Conservation (phyloP, 108 stramenopile species). For the Poteriospumella lacustris region DNA sequence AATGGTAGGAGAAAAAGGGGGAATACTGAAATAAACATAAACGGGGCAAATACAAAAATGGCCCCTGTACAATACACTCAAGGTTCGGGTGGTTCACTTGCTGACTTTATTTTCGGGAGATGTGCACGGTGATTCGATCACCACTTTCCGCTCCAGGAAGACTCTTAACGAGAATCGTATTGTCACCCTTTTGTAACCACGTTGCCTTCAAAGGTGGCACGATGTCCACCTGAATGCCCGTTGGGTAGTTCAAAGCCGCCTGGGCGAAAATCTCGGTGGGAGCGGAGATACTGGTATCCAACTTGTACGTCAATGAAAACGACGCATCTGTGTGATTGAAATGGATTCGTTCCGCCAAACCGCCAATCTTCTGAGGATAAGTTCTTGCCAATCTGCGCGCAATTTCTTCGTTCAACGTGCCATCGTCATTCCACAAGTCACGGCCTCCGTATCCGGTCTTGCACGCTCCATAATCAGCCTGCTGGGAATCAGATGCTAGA, state of each 20-base stretch:
- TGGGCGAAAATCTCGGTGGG: slow-evolving; percentile 1
- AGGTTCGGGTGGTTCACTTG: too few species aligned
- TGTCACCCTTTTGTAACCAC: too few species aligned
- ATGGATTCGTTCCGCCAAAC: neutral
- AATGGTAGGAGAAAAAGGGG: too few species aligned
- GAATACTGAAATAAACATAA: too few species aligned
- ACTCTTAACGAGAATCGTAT: too few species aligned
- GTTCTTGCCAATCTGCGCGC: neutral
- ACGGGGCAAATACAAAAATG: too few species aligned
- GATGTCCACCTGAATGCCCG: neutral
- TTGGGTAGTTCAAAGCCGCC: neutral
- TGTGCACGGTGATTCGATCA: too few species aligned
- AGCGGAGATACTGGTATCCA: neutral
- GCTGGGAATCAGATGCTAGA: neutral
- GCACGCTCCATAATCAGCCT: neutral
- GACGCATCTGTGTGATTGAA: neutral
- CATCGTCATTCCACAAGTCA: neutral
- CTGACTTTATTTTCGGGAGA: too few species aligned
- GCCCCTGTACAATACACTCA: too few species aligned
- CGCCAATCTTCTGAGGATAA: neutral
- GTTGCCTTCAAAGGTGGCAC: too few species aligned
- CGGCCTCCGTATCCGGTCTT: neutral
- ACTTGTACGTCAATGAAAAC: neutral
- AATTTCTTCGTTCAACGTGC: neutral
- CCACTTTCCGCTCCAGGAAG: too few species aligned